phyloP scores from a whole-genome alignment of 2,329 filamentous ascomycete species.

The Fusarium humuli region DNA sequence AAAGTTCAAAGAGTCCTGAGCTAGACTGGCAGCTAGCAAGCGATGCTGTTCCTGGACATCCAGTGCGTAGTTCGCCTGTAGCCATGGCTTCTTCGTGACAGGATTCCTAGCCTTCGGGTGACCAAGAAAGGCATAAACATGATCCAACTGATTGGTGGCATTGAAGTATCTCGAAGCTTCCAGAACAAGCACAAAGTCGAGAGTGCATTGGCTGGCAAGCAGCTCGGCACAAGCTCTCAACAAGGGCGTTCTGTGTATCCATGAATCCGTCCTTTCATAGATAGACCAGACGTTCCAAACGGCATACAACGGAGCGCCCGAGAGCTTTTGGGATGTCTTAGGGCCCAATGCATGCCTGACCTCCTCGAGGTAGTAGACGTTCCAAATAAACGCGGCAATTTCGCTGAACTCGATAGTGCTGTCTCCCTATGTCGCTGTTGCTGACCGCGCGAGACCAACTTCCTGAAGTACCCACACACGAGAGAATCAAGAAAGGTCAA shows the following conservation, averaged over 20 bases:
- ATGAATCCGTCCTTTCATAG: constrained; percentile 8
- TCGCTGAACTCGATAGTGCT: constrained; percentile 7
- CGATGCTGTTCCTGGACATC: constrained; percentile 9
- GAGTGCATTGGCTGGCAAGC: background rate
- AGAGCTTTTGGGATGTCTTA: background rate
- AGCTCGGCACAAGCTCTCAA: background rate
- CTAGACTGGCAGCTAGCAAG: background rate
- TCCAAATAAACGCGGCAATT: constrained; percentile 12
- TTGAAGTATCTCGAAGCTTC: constrained; percentile 20
- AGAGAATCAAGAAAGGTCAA: constrained; percentile 15
- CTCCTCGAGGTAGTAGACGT: constrained; percentile 5
- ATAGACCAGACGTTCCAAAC: constrained; percentile 21
- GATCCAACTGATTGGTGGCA: constrained; percentile 13
- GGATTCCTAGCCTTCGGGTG: constrained; percentile 9
- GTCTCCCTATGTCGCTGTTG: constrained; percentile 13
- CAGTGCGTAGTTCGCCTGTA: constrained; percentile 12
- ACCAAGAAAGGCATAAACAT: constrained; percentile 16
- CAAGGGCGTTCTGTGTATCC: background rate
- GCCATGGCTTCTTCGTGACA: background rate
- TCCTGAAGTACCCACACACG: constrained; percentile 15
- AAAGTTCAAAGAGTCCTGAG: constrained; percentile 7
- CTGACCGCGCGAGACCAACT: background rate
- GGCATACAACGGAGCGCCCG: constrained; percentile 4
- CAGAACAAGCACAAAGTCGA: constrained; percentile 20
- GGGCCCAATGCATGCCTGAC: background rate